Percentiles rank a stretch among this genome's conserved stretches.
phyloP scores from a whole-genome alignment of 2,329 filamentous ascomycete genomes.

The Trichophyton verrucosum region DNA sequence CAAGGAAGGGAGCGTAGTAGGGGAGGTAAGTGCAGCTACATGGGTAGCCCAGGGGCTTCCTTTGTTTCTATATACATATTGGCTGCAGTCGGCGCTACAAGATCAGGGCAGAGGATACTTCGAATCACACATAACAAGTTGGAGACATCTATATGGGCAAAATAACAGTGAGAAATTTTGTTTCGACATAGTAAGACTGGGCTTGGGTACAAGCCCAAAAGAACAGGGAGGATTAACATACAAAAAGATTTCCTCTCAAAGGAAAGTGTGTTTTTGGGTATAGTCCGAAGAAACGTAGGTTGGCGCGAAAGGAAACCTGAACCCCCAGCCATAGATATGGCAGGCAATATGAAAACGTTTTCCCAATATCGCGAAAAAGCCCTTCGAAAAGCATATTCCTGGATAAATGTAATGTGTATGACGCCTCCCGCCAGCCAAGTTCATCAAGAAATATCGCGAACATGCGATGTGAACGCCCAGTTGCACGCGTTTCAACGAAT shows the following conservation, averaged over 20 bases:
- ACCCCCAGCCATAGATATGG: conserved; percentile 15
- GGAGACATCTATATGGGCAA: conserved; percentile 30
- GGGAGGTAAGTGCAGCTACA: conserved; percentile 11
- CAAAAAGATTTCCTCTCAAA: conserved; percentile 26
- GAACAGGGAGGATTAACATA: conserved; percentile 39
- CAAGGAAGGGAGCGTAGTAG: not conserved
- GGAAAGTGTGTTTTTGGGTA: conserved; percentile 19
- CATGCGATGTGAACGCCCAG: conserved; percentile 26
- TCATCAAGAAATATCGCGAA: conserved; percentile 11
- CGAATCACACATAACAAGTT: conserved; percentile 11
- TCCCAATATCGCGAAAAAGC: conserved; percentile 18
- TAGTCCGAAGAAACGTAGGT: conserved; percentile 18
- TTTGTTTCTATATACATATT: conserved; percentile 9
- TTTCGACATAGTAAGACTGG: conserved; percentile 27
- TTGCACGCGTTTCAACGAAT: conserved; percentile 24
- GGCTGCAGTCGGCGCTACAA: conserved; percentile 13
- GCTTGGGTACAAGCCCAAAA: conserved; percentile 29
- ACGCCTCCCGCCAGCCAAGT: conserved; percentile 22
- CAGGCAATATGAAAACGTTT: conserved; percentile 21
- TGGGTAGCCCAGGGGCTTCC: conserved; percentile 4
- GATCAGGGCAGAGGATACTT: conserved; percentile 15
- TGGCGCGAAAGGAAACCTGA: conserved; percentile 26
- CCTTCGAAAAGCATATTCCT: conserved; percentile 24
- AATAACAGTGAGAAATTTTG: conserved; percentile 34
- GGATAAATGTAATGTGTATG: conserved; percentile 20